Percentiles rank a stretch among this genome's conserved stretches.
These are phyloP conservation scores for Colletotrichum acutatum DNA, from an alignment of 2,329 filamentous ascomycete genomes.

Conservation along the genomic window DNA sequence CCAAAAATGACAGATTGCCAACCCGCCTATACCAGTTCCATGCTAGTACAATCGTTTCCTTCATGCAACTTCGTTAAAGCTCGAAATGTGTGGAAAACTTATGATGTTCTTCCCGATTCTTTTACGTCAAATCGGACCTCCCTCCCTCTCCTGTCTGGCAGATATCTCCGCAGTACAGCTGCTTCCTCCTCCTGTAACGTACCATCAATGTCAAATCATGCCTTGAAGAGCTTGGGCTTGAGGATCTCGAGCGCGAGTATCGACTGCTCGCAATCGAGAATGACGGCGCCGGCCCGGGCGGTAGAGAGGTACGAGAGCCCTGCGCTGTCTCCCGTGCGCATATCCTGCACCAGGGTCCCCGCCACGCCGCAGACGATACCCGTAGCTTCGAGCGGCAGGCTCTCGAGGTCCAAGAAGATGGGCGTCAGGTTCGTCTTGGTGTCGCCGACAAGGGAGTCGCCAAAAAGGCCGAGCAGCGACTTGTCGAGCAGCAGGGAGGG, in stretches of 20 bases:
- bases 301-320: slow-evolving; percentile 94
- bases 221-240: slow-evolving; percentile 58
- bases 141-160: not conserved
- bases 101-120: not conserved
- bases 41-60: slow-evolving; percentile 28
- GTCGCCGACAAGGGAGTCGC: slow-evolving; percentile 80
- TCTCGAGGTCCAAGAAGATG: slow-evolving; percentile 86
- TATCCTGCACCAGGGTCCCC: slow-evolving; percentile 80
- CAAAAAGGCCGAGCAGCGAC: slow-evolving; percentile 71
- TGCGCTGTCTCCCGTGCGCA: slow-evolving; percentile 65
- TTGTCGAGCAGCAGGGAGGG: slow-evolving; percentile 80
- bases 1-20: slow-evolving; percentile 26
- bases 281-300: slow-evolving; percentile 87
- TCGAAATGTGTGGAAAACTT: not conserved
- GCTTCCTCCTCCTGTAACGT: not conserved
- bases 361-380: slow-evolving; percentile 97
- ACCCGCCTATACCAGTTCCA: slow-evolving; percentile 23
- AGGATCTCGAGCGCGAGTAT: slow-evolving; percentile 79
- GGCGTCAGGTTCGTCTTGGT: slow-evolving; percentile 80
- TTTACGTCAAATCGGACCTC: not conserved
- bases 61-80: slow-evolving; percentile 28
- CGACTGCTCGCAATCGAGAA: slow-evolving; percentile 81
- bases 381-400: slow-evolving; percentile 86
- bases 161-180: not conserved
- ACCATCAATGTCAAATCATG: not conserved